Base-by-base conservation (phyloP, 495 filamentous ascomycete species). In the Durotheca rogersii region DNA sequence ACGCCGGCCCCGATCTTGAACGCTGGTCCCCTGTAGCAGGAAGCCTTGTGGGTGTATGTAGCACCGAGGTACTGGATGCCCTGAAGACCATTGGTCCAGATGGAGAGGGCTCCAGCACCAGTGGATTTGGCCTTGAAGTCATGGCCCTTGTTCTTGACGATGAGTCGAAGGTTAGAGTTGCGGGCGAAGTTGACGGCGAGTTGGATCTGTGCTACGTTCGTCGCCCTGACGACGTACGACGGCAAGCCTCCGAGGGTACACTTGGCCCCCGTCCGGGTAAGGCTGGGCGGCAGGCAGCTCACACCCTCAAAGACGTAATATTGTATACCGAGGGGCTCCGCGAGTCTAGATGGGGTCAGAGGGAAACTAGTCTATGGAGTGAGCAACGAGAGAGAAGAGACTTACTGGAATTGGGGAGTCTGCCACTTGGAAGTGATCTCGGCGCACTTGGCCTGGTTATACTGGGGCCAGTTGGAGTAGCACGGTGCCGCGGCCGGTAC, bases 141-240 rank as follows among this genome's bases (percentile, higher is more conserved):
- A 51, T 88, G 83, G 19, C 84, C 83, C 0, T 83, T 88, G 51
- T 84, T 85, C 65, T 81, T 82, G 41, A 84, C 69, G 0, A 79
- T 73, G 14, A 86, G 62, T 30, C 81, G 72, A 16, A 85, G 54
- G 23, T 75, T 74, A 4, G 64, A 57, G 15, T 80, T 73, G 7
- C 72, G 68, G 9, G 81, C 81, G 65, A 82, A 83, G 53, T 76
- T 75, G 12, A 85, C 70, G 4, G 76, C 73, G 10, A 72, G 63
- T 45, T 76, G 74, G 21, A 83, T 65, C 45, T 86, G 74, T 7
- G 67, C 62, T 1, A 72, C 68, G 33, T 55, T 72, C 40, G 56
- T 71, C 12, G 20, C 74, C 63, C 32, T 53, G 67, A 53, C 70
- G 2, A 74, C 71, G 46, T 81, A 81, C 21, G 66, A 68, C 6